A percentile compares a stretch with the other conserved stretches of the same genome.
Conservation (phyloP, 352 stramenopile species). For the Phytophthora pseudosyringae region DNA sequence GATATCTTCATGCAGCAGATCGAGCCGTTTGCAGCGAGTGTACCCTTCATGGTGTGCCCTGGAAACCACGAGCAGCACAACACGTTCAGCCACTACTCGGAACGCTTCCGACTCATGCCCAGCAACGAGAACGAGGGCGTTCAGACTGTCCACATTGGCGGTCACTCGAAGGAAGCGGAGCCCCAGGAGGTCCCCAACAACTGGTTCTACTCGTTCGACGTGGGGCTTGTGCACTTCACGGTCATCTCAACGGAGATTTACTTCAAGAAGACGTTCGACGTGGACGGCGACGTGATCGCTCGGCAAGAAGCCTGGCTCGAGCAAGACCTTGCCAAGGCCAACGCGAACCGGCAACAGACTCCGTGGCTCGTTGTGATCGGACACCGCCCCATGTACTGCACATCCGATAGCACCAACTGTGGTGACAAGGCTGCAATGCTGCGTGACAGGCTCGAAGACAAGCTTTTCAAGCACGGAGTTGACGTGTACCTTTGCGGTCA, state of each 20-base stretch:
- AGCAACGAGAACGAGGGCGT: conserved; percentile 68
- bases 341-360: conserved; percentile 62
- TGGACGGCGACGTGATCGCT: conserved; percentile 53
- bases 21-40: conserved; percentile 73
- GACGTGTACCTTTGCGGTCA: conserved; percentile 90
- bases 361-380: conserved; percentile 89
- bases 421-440: conserved; percentile 65
- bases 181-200: conserved; percentile 74
- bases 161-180: conserved; percentile 19
- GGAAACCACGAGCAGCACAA: conserved; percentile 92
- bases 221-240: conserved; percentile 87
- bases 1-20: conserved; percentile 93
- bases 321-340: conserved; percentile 64
- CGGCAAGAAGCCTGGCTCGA: conserved; percentile 73
- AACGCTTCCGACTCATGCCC: conserved; percentile 86
- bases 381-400: conserved; percentile 91
- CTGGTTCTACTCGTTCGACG: conserved; percentile 90
- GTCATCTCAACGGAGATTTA: conserved; percentile 89
- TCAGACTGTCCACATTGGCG: conserved; percentile 50
- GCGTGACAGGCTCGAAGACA: conserved; percentile 70
- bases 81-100: conserved; percentile 84
- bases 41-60: conserved; percentile 90
- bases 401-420: conserved; percentile 74
- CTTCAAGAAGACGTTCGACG: conserved; percentile 73
- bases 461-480: conserved; percentile 79